Base-by-base conservation (phyloP, 768 basidiomycete genomes). In the Phylloporus sp. region DNA sequence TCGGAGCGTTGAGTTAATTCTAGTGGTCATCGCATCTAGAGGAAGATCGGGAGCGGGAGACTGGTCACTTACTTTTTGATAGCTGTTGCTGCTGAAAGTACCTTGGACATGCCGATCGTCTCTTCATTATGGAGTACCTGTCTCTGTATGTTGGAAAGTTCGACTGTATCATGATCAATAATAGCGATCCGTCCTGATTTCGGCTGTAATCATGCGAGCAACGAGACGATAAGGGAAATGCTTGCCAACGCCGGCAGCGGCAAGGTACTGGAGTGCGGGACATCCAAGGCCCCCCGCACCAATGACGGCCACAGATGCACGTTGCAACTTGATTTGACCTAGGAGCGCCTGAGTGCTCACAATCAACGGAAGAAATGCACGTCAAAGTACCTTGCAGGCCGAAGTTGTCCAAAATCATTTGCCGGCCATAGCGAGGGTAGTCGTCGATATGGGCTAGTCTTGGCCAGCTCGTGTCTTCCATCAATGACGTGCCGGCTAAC, bases 251-350 rank as follows among this genome's bases (percentile, higher is more conserved):
- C 96, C 96, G 13, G 90, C 87, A 7, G 91, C 90, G 5, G 82
- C 90, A 10, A 99, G 80, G 65, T 98, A 96, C 61, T 96, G 91
- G 37, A 99, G 73, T 32, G 90, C 90, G 38, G 96, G 93, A 64
- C 96, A 98, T 10, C 96, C 96, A 11, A 99, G 75, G 9, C 96
- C 96, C 0, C 96, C 96, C 14, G 94, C 96, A 22, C 96, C 96
- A 4, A 97, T 80, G 4, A 98, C 90, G 14, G 82, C 82, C 2
- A 94, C 82, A 3, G 83, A 82, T 0, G 92, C 80, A 8, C 71
- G 58, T 49, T 81, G 81, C 9, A 99, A 71, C 63, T 84, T 90
- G 33, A 92, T 64, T 65, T 98, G 95, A 17, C 88, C 95, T 94
- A 57, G 15, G 38, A 29, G 27, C 41, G 20, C 7, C 8, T 55